A percentile compares a stretch with the other conserved stretches of the same genome.
phyloP scores from a whole-genome alignment of 305 asterid species.

The Plantago rigida region DNA sequence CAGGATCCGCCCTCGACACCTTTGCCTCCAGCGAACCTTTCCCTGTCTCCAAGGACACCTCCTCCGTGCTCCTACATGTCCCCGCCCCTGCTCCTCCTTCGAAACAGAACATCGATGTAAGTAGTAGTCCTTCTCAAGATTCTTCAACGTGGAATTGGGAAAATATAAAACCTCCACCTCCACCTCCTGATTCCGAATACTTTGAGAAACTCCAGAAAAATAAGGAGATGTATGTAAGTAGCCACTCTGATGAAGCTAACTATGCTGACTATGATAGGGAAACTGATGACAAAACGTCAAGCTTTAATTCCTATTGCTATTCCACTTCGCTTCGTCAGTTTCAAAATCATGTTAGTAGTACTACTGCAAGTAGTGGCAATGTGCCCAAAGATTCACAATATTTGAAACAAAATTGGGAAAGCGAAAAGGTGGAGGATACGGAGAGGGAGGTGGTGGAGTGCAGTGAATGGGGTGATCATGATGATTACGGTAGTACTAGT shows the following conservation, averaged over 20 bases:
- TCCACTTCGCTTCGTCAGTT: conserved; percentile 28
- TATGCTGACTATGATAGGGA: conserved; percentile 25
- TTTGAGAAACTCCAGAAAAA: conserved; percentile 45
- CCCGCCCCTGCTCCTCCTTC: conserved; percentile 35
- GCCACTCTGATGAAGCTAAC: conserved; percentile 5
- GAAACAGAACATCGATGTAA: conserved; percentile 15
- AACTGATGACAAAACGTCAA: conserved; percentile 40
- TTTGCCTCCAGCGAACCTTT: conserved; percentile 84
- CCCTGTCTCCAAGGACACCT: conserved; percentile 64
- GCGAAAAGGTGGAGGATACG: conserved; percentile 48
- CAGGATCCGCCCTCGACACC: conserved; percentile 69
- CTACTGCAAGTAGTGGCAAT: background rate
- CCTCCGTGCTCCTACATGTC: conserved; percentile 65
- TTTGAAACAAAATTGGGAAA: conserved; percentile 37
- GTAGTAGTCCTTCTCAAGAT: conserved; percentile 63
- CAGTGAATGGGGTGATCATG: conserved; percentile 94
- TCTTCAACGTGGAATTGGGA: conserved; percentile 98
- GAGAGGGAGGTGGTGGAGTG: conserved; percentile 96
- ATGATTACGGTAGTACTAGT: conserved; percentile 52
- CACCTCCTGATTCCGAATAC: conserved; percentile 88
- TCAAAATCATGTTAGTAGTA: conserved; percentile 29
- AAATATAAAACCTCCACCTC: conserved; percentile 78
- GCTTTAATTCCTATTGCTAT: conserved; percentile 38
- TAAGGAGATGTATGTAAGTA: conserved; percentile 24
- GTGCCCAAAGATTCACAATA: conserved; percentile 33